Evolutionary conservation across 805 yeast genomes (phyloP).

Genomic region (Blastobotrys chiropterorum): DNA sequence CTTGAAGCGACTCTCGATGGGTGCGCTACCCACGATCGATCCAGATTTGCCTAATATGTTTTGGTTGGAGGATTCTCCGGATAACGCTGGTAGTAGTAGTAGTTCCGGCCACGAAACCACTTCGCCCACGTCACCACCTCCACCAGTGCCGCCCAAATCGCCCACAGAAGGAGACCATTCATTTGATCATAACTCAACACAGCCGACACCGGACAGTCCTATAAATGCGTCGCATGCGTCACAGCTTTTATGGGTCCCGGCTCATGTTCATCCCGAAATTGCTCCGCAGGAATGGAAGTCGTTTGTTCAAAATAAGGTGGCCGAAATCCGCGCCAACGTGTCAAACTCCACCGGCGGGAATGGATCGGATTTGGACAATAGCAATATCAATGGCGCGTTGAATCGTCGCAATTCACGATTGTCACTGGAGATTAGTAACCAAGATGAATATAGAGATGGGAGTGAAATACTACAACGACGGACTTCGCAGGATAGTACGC

Average conservation of each 20-base stretch:
- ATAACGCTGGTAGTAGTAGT: neutral
- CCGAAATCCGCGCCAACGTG: slow-evolving; percentile 28
- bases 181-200: slow-evolving; percentile 3
- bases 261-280: slow-evolving; percentile 87
- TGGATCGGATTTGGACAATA: neutral
- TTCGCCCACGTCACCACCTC: neutral
- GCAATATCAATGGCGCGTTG: neutral
- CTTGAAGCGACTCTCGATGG: slow-evolving; percentile 36
- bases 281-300: slow-evolving; percentile 72
- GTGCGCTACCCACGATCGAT: slow-evolving; percentile 32
- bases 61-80: neutral
- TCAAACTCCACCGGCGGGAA: slow-evolving; percentile 1
- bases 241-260: slow-evolving; percentile 85
- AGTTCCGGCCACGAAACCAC: neutral
- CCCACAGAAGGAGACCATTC: slow-evolving; percentile 3
- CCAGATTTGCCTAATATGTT: slow-evolving; percentile 33
- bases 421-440: slow-evolving; percentile 30
- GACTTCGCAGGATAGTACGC: slow-evolving; percentile 17
- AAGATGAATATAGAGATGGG: slow-evolving; percentile 29
- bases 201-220: slow-evolving; percentile 3
- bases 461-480: slow-evolving; percentile 28
- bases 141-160: slow-evolving; percentile 2
- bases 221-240: slow-evolving; percentile 18
- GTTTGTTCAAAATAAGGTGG: slow-evolving; percentile 35
- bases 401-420: slow-evolving; percentile 27